These are phyloP conservation scores for Ogataea angusta DNA, from an alignment of 805 yeast genomes.

Conservation along the genomic window DNA sequence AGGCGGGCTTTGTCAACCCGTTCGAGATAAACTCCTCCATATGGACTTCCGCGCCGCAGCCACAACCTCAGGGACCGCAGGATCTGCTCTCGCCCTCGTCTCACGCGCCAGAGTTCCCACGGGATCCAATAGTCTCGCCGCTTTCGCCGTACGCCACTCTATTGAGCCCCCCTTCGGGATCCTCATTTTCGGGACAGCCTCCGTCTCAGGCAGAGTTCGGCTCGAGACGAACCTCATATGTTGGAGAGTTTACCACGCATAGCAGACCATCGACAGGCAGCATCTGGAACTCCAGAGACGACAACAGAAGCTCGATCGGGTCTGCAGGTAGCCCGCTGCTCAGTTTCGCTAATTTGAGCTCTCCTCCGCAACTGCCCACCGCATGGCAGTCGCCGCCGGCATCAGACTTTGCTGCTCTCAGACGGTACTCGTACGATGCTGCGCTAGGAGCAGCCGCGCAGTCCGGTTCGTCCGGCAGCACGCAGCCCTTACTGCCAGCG, in stretches of 20 bases:
- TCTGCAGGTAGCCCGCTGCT: constrained; percentile 27
- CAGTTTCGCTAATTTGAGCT: constrained; percentile 12
- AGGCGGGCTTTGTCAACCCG: constrained; percentile 19
- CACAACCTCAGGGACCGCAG: neutral
- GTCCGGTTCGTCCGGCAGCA: constrained; percentile 6
- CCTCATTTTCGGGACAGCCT: constrained; percentile 3
- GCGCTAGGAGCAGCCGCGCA: constrained; percentile 14
- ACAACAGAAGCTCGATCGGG: constrained; percentile 24
- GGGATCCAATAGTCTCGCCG: constrained; percentile 18
- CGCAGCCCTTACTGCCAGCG: constrained; percentile 11
- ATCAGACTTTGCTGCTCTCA: constrained; percentile 23
- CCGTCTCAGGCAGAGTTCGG: constrained; percentile 10
- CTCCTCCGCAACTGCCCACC: constrained; percentile 17
- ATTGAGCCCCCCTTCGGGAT: constrained; percentile 12
- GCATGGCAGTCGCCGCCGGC: constrained; percentile 26
- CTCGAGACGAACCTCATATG: constrained; percentile 22
- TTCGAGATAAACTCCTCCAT: constrained; percentile 25
- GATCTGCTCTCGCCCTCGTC: constrained; percentile 8
- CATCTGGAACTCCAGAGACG: constrained; percentile 18
- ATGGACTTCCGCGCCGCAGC: constrained; percentile 18
- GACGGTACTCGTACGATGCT: constrained; percentile 27
- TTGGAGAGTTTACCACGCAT: constrained; percentile 20
- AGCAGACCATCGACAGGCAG: constrained; percentile 20
- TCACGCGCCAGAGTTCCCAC: constrained; percentile 11
- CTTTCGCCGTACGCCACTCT: constrained; percentile 18